These are phyloP conservation scores for Fusarium pseudocircinatum DNA, from an alignment of 2,329 filamentous ascomycete species.

Conservation along the genomic window DNA sequence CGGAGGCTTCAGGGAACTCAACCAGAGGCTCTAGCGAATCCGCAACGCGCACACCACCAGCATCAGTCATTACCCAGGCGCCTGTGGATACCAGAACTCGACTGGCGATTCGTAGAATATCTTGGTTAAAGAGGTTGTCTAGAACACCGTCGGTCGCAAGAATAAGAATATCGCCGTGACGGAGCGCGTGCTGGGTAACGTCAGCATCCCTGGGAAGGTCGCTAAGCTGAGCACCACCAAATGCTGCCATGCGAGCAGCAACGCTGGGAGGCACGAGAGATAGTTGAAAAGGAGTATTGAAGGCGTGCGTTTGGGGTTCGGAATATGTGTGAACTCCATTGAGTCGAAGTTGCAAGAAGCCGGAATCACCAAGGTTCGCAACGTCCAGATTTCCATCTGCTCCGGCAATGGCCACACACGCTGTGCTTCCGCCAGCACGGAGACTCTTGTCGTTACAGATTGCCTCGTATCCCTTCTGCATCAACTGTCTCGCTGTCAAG, in stretches of 20 bases:
- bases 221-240: constrained; percentile 82
- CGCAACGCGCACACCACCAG: constrained; percentile 70
- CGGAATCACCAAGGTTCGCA: constrained; percentile 95
- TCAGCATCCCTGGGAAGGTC: constrained; percentile 88
- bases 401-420: constrained; percentile 82
- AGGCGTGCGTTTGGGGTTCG: constrained; percentile 90
- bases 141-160: constrained; percentile 96
- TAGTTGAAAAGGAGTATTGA: constrained; percentile 97
- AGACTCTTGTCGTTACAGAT: constrained; percentile 80
- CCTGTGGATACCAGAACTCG: constrained; percentile 76
- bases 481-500: constrained; percentile 72
- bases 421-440: constrained; percentile 87
- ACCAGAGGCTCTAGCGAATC: constrained; percentile 64
- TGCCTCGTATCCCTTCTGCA: constrained; percentile 86
- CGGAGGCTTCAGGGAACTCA: constrained; percentile 40
- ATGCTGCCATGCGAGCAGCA: constrained; percentile 80
- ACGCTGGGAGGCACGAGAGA: constrained; percentile 86
- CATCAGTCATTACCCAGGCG: constrained; percentile 74
- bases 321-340: constrained; percentile 88
- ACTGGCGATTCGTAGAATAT: constrained; percentile 84
- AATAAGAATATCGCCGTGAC: constrained; percentile 92
- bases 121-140: constrained; percentile 93
- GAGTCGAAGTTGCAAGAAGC: constrained; percentile 85
- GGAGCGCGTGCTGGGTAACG: constrained; percentile 77
- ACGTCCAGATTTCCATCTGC: constrained; percentile 81